phyloP scores from a whole-genome alignment of 1,284 basidiomycete species.

The Wallemia hederae region DNA sequence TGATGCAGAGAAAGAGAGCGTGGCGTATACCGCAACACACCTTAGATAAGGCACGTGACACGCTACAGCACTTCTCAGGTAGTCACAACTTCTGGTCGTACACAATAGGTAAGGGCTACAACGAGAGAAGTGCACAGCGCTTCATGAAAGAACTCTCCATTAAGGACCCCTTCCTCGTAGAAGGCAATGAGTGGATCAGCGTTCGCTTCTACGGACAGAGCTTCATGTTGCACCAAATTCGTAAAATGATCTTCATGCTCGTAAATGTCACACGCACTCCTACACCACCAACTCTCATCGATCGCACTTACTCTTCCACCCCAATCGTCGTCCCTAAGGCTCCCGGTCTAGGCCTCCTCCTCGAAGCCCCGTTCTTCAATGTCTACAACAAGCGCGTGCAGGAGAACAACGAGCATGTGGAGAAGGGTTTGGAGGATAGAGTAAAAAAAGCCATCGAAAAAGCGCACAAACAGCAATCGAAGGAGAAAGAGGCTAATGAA shows the following conservation, averaged over 20 bases:
- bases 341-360: slow-evolving; percentile 74
- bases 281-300: slow-evolving; percentile 40
- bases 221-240: slow-evolving; percentile 41
- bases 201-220: slow-evolving; percentile 51
- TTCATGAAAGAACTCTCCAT: slow-evolving; percentile 42
- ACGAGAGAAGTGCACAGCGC: slow-evolving; percentile 48
- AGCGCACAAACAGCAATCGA: slow-evolving; percentile 16
- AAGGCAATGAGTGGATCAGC: slow-evolving; percentile 80
- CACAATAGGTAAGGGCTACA: slow-evolving; percentile 60
- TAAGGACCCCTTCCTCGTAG: slow-evolving; percentile 47
- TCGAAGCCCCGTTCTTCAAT: slow-evolving; percentile 68
- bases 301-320: slow-evolving; percentile 29
- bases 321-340: slow-evolving; percentile 77
- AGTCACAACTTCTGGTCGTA: slow-evolving; percentile 83
- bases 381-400: slow-evolving; percentile 40
- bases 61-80: slow-evolving; percentile 38
- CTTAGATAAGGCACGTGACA: slow-evolving; percentile 28
- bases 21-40: slow-evolving; percentile 33
- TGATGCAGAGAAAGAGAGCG: slow-evolving; percentile 29
- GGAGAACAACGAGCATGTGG: slow-evolving; percentile 22
- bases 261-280: slow-evolving; percentile 46
- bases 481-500: slow-evolving; percentile 11
- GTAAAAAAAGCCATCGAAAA: slow-evolving; percentile 9
- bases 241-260: slow-evolving; percentile 84
- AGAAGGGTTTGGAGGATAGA: slow-evolving; percentile 7